Conservation (phyloP, 768 basidiomycete species). For the Amanita jacksonii region DNA sequence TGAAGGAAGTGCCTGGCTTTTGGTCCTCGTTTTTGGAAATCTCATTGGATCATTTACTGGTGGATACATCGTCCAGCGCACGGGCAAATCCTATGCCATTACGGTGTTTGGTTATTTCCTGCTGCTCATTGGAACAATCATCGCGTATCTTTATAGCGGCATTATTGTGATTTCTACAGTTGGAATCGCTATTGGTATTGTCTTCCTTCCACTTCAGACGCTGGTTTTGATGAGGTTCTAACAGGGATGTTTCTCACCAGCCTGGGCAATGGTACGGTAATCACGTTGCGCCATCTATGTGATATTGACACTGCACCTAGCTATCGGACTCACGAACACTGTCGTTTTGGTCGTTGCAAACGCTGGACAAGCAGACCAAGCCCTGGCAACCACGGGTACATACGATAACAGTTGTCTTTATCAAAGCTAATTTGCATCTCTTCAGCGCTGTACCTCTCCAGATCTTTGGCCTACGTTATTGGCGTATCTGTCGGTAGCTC, state of each 20-base stretch:
- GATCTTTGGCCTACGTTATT: conserved; percentile 50
- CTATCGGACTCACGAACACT: conserved; percentile 33
- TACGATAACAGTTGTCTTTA: neutral
- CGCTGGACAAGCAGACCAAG: conserved; percentile 51
- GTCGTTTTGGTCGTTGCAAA: conserved; percentile 55
- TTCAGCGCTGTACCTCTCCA: conserved; percentile 56
- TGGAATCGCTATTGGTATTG: conserved; percentile 33
- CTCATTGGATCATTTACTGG: conserved; percentile 40
- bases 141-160: conserved; percentile 32
- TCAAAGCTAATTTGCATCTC: neutral
- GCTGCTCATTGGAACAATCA: conserved; percentile 28
- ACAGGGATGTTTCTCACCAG: conserved; percentile 26
- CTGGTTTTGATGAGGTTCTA: neutral
- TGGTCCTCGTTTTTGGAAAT: conserved; percentile 36
- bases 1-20: conserved; percentile 41
- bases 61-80: conserved; percentile 47
- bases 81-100: conserved; percentile 45
- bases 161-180: conserved; percentile 24
- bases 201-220: neutral
- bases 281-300: neutral
- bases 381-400: conserved; percentile 54
- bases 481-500: conserved; percentile 49
- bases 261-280: conserved; percentile 31
- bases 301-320: neutral
- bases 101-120: conserved; percentile 34